Percentiles rank a stretch among this genome's conserved stretches.
Evolutionary conservation across 2,329 filamentous ascomycete genomes (phyloP).

Genomic region (Lasiodiplodia theobromae): DNA sequence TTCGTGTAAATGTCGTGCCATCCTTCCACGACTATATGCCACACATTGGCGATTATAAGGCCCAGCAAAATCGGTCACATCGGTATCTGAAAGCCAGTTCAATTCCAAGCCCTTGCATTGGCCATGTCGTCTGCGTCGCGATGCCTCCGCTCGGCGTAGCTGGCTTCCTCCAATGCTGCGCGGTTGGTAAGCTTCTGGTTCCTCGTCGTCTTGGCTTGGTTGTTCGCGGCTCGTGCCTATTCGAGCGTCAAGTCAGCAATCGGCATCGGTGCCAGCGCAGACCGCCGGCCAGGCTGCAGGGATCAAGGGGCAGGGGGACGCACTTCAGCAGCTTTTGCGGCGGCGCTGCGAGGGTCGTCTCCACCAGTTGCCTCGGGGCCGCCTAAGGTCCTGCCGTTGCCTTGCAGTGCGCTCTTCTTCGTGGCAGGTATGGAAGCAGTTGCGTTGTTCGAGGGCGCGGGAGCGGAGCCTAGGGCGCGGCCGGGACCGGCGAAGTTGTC

Average conservation of each 20-base stretch:
- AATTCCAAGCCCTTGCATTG: slow-evolving; percentile 66
- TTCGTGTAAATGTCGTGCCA: not conserved
- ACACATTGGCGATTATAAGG: not conserved
- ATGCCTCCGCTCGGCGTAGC: slow-evolving; percentile 68
- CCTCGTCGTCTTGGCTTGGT: slow-evolving; percentile 44
- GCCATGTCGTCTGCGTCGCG: slow-evolving; percentile 72
- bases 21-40: not conserved
- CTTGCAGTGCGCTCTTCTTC: slow-evolving; percentile 59
- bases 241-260: not conserved
- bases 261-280: not conserved
- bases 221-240: slow-evolving; percentile 19
- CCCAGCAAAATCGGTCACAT: not conserved
- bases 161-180: slow-evolving; percentile 72
- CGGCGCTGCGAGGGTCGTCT: slow-evolving; percentile 66
- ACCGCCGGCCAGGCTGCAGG: not conserved
- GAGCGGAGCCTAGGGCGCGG: slow-evolving; percentile 69
- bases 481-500: slow-evolving; percentile 72
- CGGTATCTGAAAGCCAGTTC: not conserved
- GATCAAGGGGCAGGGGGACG: slow-evolving; percentile 42
- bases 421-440: slow-evolving; percentile 38
- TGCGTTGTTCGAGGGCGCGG: slow-evolving; percentile 49
- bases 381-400: slow-evolving; percentile 70
- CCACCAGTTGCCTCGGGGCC: slow-evolving; percentile 45
- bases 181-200: slow-evolving; percentile 77
- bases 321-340: slow-evolving; percentile 86